phyloP scores from a whole-genome alignment of 176 grass and related monocot species.

The Oryza punctata region DNA sequence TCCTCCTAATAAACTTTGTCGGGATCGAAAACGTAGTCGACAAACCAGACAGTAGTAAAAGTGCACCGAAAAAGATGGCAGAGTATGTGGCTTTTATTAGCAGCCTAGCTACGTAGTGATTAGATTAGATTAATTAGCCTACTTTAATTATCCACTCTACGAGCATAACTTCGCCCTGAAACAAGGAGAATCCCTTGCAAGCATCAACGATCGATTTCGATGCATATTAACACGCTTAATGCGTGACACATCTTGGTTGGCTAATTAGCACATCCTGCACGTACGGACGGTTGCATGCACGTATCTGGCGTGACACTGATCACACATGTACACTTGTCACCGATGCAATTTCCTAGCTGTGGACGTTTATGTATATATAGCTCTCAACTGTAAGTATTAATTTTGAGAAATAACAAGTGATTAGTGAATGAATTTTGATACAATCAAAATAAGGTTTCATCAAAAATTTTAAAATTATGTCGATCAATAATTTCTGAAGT shows the following conservation, averaged over 20 bases:
- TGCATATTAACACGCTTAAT: not conserved
- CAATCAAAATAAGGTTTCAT: too few relatives aligned
- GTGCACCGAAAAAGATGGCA: slow-evolving; percentile 14
- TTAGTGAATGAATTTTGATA: too few relatives aligned
- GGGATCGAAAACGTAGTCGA: not conserved
- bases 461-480: too few relatives aligned
- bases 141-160: not conserved
- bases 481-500: too few relatives aligned
- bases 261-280: not conserved
- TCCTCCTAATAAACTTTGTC: slow-evolving; percentile 16
- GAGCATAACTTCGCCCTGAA: slow-evolving; percentile 2
- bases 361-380: too few relatives aligned
- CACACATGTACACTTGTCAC: too few relatives aligned
- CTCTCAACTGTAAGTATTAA: too few relatives aligned
- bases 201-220: not conserved
- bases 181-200: slow-evolving; percentile 26
- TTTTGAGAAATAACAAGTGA: too few relatives aligned
- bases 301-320: not conserved
- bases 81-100: slow-evolving; percentile 18
- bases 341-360: not conserved
- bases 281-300: not conserved
- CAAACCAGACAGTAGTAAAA: not conserved
- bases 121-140: not conserved
- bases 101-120: not conserved
- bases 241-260: not conserved